Evolutionary conservation across 2,329 filamentous ascomycete species (phyloP).

Genomic region (Rhynchosporium secalis): DNA sequence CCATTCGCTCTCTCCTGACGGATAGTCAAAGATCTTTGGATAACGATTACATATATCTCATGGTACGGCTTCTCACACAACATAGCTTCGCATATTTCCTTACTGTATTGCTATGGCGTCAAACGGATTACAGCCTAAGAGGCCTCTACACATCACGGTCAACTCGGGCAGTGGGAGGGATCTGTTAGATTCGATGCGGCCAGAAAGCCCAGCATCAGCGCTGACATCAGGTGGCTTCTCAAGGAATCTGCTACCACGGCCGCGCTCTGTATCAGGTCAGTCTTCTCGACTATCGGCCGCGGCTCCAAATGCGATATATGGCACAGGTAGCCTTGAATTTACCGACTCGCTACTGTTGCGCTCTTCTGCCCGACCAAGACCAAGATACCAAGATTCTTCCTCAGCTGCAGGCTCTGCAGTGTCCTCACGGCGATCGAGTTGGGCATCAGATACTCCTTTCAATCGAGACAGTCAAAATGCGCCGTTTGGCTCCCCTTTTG

Average conservation of each 20-base stretch:
- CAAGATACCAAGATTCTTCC: conserved; percentile 54
- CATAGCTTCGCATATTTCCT: conserved; percentile 16
- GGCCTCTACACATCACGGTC: conserved; percentile 61
- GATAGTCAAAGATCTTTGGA: neutral
- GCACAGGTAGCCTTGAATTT: conserved; percentile 38
- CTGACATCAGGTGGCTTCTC: conserved; percentile 30
- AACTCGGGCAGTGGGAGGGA: conserved; percentile 59
- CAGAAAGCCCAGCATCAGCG: conserved; percentile 42
- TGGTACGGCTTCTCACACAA: conserved; percentile 24
- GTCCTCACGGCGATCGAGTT: conserved; percentile 64
- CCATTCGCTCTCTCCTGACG: neutral
- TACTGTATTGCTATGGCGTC: conserved; percentile 25
- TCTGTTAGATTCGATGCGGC: conserved; percentile 38
- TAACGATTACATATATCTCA: conserved; percentile 1
- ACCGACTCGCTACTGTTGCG: conserved; percentile 50
- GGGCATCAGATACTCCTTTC: conserved; percentile 54
- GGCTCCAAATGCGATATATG: conserved; percentile 28
- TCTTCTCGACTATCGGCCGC: conserved; percentile 22
- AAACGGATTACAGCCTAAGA: conserved; percentile 23
- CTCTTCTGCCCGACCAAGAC: conserved; percentile 47
- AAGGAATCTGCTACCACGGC: conserved; percentile 37
- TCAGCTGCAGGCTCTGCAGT: conserved; percentile 46
- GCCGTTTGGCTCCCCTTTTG: conserved; percentile 36
- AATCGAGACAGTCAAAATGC: conserved; percentile 47
- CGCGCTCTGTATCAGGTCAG: conserved; percentile 20